phyloP scores from a whole-genome alignment of 257 asterid genomes.

The Penstemon eatonii region DNA sequence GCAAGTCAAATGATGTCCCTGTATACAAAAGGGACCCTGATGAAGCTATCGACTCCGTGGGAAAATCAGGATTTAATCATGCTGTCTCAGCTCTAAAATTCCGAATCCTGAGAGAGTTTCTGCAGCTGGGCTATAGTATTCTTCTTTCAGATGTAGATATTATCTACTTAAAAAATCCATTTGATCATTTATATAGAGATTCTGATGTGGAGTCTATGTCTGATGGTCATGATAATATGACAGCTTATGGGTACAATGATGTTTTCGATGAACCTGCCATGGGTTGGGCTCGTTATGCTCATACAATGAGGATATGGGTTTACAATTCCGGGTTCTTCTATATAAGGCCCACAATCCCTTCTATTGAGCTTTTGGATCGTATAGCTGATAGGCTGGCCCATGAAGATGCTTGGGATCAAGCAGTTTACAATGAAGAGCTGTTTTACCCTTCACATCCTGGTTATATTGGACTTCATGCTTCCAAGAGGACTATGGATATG shows the following conservation, averaged over 20 bases:
- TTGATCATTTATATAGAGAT: conserved; percentile 62
- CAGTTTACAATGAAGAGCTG: conserved; percentile 77
- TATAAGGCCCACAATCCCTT: conserved; percentile 73
- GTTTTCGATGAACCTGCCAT: conserved; percentile 72
- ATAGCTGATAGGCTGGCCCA: conserved; percentile 61
- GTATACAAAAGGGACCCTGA: conserved; percentile 71
- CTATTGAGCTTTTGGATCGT: conserved; percentile 83
- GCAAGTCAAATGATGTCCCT: conserved; percentile 63
- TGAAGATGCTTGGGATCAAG: conserved; percentile 76
- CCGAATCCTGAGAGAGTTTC: conserved; percentile 76
- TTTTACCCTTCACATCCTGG: conserved; percentile 84
- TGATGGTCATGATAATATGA: conserved; percentile 75
- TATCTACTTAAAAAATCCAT: conserved; percentile 76
- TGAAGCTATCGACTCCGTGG: conserved; percentile 49
- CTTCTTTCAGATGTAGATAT: conserved; percentile 81
- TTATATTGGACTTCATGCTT: conserved; percentile 70
- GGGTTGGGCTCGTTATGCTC: conserved; percentile 92
- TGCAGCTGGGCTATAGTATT: conserved; percentile 75
- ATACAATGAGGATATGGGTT: conserved; percentile 89
- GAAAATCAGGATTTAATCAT: conserved; percentile 67
- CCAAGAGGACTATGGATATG: conserved; percentile 74
- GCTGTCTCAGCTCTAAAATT: conserved; percentile 74
- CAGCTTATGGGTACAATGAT: conserved; percentile 82
- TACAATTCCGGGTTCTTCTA: conserved; percentile 82
- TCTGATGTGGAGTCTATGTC: conserved; percentile 90